Base-by-base conservation (phyloP, 306 rosid species). In the Prunus armeniaca region DNA sequence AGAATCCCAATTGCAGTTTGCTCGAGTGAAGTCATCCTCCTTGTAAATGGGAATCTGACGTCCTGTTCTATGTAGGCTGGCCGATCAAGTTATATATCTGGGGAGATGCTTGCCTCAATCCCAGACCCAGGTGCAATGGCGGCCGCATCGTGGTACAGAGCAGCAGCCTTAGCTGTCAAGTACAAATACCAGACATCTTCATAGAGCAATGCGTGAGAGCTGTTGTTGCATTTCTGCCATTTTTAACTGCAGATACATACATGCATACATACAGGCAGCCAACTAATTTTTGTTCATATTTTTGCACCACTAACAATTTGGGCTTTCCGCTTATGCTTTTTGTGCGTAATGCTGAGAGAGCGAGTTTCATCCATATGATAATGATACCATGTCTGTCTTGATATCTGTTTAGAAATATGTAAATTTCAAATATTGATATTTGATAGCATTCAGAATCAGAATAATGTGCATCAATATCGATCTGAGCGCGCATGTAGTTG, bases 111-210 rank as follows among this genome's bases (percentile, higher is more conserved):
- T 28, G 82, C 93, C 38, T 74, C 96, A 18, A 90, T 89, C 73
- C 97, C 99, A 12, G 99, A 96, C 71, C 99, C 99, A 3, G 99
- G 99, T 62, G 99, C 99, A 32, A 89, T 92, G 96, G 99, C 96
- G 69, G 97, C 84, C 3, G 98, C 97, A 0, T 24, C 97, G 8
- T 96, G 99, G 99, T 96, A 91, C 84, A 78, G 79, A 77, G 98
- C 97, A 62, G 99, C 96, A 49, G 98, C 99, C 65, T 45, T 85
- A 45, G 97, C 81, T 22, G 85, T 91, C 27, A 79, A 81, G 86
- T 82, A 81, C 41, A 85, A 87, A 76, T 76, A 14, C 85, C 67
- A 77, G 79, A 70, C 84, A 56, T 72, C 86, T 30, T 15, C 65
- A 27, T 25, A 61, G 34, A 5, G 32, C 32, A 61, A 61, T 22